Conservation (phyloP, 306 rosid species). For the Gastrolobium bilobum region DNA sequence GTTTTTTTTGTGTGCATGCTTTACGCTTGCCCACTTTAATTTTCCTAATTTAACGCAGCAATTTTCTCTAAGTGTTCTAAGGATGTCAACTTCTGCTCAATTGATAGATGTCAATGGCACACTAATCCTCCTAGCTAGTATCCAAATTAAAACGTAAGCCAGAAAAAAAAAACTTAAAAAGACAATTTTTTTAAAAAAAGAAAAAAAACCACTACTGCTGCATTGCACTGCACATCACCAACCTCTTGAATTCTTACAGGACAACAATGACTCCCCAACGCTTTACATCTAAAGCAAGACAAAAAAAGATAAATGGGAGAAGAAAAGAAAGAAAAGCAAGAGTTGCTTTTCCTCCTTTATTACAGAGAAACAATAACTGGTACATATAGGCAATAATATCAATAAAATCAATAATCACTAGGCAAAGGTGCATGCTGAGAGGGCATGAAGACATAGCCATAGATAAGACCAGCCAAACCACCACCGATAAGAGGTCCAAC, state of each 20-base stretch:
- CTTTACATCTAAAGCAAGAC: constrained; percentile 41
- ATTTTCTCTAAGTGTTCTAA: neutral
- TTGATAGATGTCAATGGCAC: neutral
- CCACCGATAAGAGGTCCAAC: constrained; percentile 93
- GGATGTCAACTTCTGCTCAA: neutral
- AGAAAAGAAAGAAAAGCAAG: constrained; percentile 46
- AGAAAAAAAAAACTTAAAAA: neutral
- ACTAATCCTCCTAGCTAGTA: neutral
- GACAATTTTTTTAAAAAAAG: neutral
- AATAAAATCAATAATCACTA: constrained; percentile 46
- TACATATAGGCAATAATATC: neutral
- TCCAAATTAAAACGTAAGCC: neutral
- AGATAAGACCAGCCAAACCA: constrained; percentile 84
- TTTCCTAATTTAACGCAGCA: constrained; percentile 1
- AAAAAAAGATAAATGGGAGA: constrained; percentile 1
- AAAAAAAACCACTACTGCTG: neutral
- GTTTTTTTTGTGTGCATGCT: neutral
- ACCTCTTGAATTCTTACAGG: constrained; percentile 44
- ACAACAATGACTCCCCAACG: constrained; percentile 44
- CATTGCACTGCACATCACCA: constrained; percentile 38
- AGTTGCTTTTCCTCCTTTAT: constrained; percentile 47
- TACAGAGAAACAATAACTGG: constrained; percentile 38
- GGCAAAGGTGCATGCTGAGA: constrained; percentile 70
- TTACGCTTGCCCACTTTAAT: constrained; percentile 14
- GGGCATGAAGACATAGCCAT: constrained; percentile 63